Conservation (phyloP, 257 asterid genomes). For the Penstemon newberryi region DNA sequence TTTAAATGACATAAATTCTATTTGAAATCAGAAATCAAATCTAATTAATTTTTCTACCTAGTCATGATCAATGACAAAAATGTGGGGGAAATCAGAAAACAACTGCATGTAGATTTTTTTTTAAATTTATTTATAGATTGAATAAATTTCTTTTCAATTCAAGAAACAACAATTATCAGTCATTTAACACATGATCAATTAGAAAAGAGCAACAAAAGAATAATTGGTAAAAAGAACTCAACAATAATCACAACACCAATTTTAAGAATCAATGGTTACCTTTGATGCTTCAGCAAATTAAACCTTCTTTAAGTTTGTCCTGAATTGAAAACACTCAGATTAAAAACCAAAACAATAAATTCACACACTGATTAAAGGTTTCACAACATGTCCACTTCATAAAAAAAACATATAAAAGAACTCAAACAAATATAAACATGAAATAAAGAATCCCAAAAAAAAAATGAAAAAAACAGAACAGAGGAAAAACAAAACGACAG, state of each 20-base stretch:
- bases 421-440: neutral
- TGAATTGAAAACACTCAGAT: constrained; percentile 22
- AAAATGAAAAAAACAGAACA: neutral
- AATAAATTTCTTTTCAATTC: too few species aligned
- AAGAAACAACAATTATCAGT: too few species aligned
- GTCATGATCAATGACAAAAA: too few species aligned
- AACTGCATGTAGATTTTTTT: too few species aligned
- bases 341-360: constrained; percentile 16
- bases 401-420: neutral
- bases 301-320: constrained; percentile 19
- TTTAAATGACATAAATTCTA: too few species aligned
- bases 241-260: constrained; percentile 16
- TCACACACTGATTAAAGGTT: neutral
- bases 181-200: neutral
- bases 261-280: constrained; percentile 28
- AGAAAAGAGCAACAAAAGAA: constrained; percentile 6
- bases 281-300: neutral
- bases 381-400: constrained; percentile 14
- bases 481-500: neutral
- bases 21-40: too few species aligned
- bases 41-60: too few species aligned
- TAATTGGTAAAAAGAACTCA: constrained; percentile 17
- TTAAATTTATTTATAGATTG: too few species aligned
- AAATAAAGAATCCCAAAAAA: neutral
- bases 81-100: too few species aligned